Evolutionary conservation across 2,329 filamentous ascomycete species (phyloP), one percentile per base, ranked within the genome.

Genomic region (Aspergillus melleus): DNA sequence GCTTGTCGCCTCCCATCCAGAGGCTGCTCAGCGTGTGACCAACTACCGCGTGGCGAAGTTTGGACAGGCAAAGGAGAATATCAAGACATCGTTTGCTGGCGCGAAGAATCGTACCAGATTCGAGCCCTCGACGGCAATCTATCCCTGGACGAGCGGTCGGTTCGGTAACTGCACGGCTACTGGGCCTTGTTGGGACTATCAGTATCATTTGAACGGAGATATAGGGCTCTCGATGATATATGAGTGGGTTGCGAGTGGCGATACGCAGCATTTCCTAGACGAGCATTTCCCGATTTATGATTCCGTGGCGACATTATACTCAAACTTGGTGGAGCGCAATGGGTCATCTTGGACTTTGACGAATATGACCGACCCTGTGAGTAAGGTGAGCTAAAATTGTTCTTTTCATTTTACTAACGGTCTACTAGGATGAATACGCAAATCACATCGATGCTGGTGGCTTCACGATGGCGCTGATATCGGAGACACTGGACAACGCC

Each of bases 201-300:
- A 90, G 69, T 91, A 90, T 66, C 88, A 90, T 70, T 66, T 90
- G 42, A 90, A 90, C 65, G 86, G 87, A 8, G 88, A 90, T 64
- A 89, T 90, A 64, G 86, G 84, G 0, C 76, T 89, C 30, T 80
- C 85, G 1, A 77, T 88, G 60, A 80, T 84, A 65, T 87, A 88
- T 55, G 84, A 88, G 61, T 86, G 82, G 76, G 78, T 84, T 16
- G 80, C 82, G 1, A 87, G 84, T 51, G 87, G 86, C 16, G 84
- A 89, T 67, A 81, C 79, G 1, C 68, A 80, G 2, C 81, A 79
- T 59, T 88, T 88, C 73, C 79, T 80, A 19, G 72, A 81, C 2
- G 74, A 80, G 4, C 79, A 88, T 10, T 84, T 86, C 60, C 87
- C 88, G 0, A 81, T 91, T 29, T 86, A 87, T 52, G 83, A 90